Evolutionary conservation across 306 rosid species (phyloP).

Genomic region (Dryas octopetala): DNA sequence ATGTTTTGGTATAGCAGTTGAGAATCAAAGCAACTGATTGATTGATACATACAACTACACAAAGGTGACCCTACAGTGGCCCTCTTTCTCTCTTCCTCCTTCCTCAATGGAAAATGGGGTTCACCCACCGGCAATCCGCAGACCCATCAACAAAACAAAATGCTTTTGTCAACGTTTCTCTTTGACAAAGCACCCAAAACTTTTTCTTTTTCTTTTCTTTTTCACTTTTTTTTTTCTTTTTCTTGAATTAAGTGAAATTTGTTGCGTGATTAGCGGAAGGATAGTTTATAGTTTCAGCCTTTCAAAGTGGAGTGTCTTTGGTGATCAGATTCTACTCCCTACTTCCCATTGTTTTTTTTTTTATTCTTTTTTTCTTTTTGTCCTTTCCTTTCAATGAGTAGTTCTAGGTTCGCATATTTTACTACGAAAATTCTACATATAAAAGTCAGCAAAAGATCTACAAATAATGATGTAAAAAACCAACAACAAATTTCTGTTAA

Average conservation of each 20-base stretch:
- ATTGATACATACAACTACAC: neutral
- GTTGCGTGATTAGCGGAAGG: slow-evolving; percentile 46
- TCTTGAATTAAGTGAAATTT: slow-evolving; percentile 27
- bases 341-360: neutral
- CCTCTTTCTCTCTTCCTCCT: neutral
- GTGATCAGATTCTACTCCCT: neutral
- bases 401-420: too few relatives aligned
- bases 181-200: slow-evolving; percentile 22
- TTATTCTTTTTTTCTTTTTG: neutral
- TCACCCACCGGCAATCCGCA: neutral
- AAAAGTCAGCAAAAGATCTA: neutral
- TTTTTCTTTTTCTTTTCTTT: slow-evolving; percentile 1
- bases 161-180: slow-evolving; percentile 23
- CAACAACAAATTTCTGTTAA: neutral
- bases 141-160: neutral
- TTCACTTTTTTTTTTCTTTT: neutral
- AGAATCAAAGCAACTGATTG: slow-evolving; percentile 1
- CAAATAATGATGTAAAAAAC: neutral
- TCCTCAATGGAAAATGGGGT: neutral
- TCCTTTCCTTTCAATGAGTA: neutral
- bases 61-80: neutral
- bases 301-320: slow-evolving; percentile 10
- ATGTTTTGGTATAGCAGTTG: slow-evolving; percentile 1
- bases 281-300: slow-evolving; percentile 21
- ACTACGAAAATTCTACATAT: too few relatives aligned